Evolutionary conservation across 768 basidiomycete species (phyloP), one percentile per base, ranked within the genome.

Genomic region (Albatrellus ellisii): DNA sequence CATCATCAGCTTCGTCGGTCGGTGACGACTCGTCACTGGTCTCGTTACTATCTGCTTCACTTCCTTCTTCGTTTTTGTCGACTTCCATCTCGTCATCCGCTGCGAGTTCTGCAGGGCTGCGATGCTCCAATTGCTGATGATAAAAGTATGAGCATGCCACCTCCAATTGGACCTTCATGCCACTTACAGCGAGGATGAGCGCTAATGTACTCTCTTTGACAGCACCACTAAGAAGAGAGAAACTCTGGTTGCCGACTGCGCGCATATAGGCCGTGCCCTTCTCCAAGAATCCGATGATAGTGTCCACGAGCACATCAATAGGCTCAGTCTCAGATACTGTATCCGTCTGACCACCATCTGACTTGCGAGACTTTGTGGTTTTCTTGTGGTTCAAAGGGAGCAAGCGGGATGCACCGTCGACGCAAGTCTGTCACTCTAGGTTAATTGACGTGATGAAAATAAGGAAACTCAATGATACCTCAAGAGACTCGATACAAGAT

Each of bases 261-360:
- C 89, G 78, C 61, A 84, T 69, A 57, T 83, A 92, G 29, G 78
- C 73, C 4, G 79, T 83, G 2, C 80, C 78, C 44, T 81, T 74
- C 56, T 97, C 90, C 27, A 99, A 62, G 54, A 86, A 81, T 5
- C 88, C 88, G 36, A 99, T 86, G 38, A 97, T 75, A n/a, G 72
- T 70, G 55, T 97, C 91, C 26, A 92, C 77, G 29, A 97, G 68
- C 33, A 90, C 61, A 47, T 95, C 90, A 42, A 92, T 75, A 1
- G 90, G 78, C 36, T 73, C 72, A 1, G 70, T 65, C 3, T 62
- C 63, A 7, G 65, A 65, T 11, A 67, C 46, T 39, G 53, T 32
- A 34, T 51, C 42, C 27, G 53, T 41, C 33, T 62, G 57, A 44
- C 39, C 67, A 46, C 62, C 65, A 14, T 57, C 47, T 48, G 71